phyloP scores from a whole-genome alignment of 78 protist species.

The Protostelium mycophagum region DNA sequence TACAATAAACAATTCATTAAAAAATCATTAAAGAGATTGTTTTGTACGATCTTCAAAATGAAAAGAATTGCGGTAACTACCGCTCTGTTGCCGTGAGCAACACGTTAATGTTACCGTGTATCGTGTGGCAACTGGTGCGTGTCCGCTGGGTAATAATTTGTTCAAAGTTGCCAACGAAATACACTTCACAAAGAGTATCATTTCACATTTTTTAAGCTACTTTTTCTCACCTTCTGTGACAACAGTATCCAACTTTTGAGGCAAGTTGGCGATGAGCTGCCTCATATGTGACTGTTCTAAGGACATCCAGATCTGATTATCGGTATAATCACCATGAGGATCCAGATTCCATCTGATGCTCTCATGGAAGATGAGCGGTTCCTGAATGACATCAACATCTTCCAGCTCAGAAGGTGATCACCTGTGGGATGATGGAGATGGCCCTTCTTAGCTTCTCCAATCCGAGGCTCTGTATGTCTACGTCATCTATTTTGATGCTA shows the following conservation, averaged over 20 bases:
- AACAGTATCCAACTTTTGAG: neutral
- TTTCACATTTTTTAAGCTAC: too few relatives aligned
- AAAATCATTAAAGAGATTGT: too few relatives aligned
- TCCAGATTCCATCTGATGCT: constrained; percentile 76
- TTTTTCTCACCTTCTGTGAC: neutral
- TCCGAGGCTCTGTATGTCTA: constrained; percentile 13
- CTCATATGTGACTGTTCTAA: constrained; percentile 43
- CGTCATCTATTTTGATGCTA: constrained; percentile 4
- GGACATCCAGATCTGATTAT: constrained; percentile 42
- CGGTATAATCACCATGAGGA: constrained; percentile 44
- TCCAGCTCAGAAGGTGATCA: constrained; percentile 51
- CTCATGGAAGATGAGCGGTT: constrained; percentile 58
- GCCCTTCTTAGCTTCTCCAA: constrained; percentile 21
- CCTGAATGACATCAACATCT: constrained; percentile 87
- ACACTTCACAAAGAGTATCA: too few relatives aligned
- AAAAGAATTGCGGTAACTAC: too few relatives aligned
- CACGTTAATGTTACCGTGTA: too few relatives aligned
- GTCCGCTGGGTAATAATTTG: too few relatives aligned
- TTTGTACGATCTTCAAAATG: too few relatives aligned
- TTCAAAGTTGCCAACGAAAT: too few relatives aligned
- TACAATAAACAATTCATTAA: too few relatives aligned
- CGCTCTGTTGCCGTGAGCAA: too few relatives aligned
- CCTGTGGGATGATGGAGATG: constrained; percentile 74
- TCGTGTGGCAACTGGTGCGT: too few relatives aligned
- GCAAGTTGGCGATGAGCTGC: neutral